Evolutionary conservation across 768 basidiomycete species (phyloP).

Genomic region (Auriscalpium microsporum): DNA sequence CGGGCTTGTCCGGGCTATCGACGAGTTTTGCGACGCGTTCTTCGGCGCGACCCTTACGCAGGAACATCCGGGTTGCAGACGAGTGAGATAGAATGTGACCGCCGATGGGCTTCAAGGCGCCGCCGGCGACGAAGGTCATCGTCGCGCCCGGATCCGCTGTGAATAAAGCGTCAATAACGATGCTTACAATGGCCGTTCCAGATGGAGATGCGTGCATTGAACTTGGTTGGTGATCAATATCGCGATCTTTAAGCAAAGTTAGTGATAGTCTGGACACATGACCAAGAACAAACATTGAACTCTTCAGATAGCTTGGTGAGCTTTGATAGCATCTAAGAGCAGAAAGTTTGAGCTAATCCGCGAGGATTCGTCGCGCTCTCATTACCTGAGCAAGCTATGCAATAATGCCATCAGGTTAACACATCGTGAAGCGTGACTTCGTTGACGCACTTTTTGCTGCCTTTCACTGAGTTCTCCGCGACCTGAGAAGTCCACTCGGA

Average conservation of each 20-base stretch:
- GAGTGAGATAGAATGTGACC: slow-evolving; percentile 84
- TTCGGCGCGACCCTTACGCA: slow-evolving; percentile 88
- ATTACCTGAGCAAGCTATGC: slow-evolving; percentile 72
- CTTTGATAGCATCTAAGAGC: slow-evolving; percentile 74
- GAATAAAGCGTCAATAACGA: neutral
- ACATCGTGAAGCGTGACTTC: no score
- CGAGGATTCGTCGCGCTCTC: neutral
- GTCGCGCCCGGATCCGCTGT: slow-evolving; percentile 91
- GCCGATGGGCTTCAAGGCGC: slow-evolving; percentile 85
- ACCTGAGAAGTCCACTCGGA: slow-evolving; percentile 89
- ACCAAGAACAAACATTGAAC: slow-evolving; percentile 52
- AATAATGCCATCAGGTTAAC: neutral
- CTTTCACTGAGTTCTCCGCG: slow-evolving; percentile 91
- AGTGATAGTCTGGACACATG: neutral
- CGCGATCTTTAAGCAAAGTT: slow-evolving; percentile 48
- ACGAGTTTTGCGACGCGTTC: slow-evolving; percentile 88
- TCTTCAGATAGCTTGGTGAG: slow-evolving; percentile 89
- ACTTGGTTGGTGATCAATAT: slow-evolving; percentile 92
- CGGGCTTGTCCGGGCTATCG: slow-evolving; percentile 82
- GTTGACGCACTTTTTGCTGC: slow-evolving; percentile 66
- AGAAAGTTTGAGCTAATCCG: neutral
- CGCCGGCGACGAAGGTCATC: slow-evolving; percentile 92
- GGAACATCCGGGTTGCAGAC: slow-evolving; percentile 79
- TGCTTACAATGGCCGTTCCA: neutral
- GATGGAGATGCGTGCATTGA: slow-evolving; percentile 45